phyloP scores from a whole-genome alignment of 306 rosid species.

The Hippophae rhamnoides region DNA sequence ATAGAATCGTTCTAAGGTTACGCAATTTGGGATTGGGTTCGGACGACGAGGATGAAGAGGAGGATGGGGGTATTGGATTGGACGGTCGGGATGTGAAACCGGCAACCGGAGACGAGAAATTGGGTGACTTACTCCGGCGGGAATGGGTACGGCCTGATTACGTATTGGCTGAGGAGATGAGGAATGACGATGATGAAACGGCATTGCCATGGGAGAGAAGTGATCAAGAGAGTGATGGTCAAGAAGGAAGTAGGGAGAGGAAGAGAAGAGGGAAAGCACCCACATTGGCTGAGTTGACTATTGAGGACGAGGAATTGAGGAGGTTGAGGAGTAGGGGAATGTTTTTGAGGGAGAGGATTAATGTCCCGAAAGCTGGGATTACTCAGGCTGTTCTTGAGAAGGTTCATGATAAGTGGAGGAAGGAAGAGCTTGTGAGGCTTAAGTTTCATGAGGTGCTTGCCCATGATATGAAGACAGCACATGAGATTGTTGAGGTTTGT shows the following conservation, averaged over 20 bases:
- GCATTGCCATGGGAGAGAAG: slow-evolving; percentile 67
- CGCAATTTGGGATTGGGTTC: slow-evolving; percentile 50
- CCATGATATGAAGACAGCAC: slow-evolving; percentile 79
- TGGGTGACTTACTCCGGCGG: slow-evolving; percentile 62
- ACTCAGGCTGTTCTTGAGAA: slow-evolving; percentile 63
- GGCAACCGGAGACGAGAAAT: slow-evolving; percentile 64
- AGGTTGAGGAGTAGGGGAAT: slow-evolving; percentile 67
- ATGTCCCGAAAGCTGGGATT: slow-evolving; percentile 74
- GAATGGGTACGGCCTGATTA: slow-evolving; percentile 79
- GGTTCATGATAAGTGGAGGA: slow-evolving; percentile 71
- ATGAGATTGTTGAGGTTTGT: slow-evolving; percentile 73
- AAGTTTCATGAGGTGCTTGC: slow-evolving; percentile 85
- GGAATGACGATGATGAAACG: slow-evolving; percentile 21
- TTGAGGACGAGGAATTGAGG: slow-evolving; percentile 70
- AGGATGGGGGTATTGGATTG: slow-evolving; percentile 18
- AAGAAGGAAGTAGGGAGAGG: slow-evolving; percentile 31
- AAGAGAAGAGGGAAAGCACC: slow-evolving; percentile 46
- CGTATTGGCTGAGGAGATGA: slow-evolving; percentile 27
- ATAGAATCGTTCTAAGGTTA: slow-evolving; percentile 61
- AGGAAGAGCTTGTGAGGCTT: slow-evolving; percentile 73
- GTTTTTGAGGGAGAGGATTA: slow-evolving; percentile 48
- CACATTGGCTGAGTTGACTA: slow-evolving; percentile 64
- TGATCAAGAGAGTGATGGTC: slow-evolving; percentile 31
- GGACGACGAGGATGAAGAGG: slow-evolving; percentile 47
- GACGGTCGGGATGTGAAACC: slow-evolving; percentile 24